Base-by-base conservation (phyloP, 805 yeast genomes). In the Myxozyma udenii region DNA sequence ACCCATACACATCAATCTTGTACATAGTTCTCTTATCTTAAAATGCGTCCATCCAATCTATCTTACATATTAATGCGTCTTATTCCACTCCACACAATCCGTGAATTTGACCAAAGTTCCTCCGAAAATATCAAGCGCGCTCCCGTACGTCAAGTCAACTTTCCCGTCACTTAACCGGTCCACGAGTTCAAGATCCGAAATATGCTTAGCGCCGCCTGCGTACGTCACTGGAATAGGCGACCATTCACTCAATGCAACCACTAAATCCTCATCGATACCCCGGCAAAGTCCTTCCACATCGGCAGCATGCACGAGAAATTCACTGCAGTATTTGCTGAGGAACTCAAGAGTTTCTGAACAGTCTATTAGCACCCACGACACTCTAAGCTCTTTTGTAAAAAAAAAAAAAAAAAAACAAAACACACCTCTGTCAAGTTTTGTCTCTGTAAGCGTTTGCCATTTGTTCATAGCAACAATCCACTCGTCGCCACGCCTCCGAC, bases 391-490 rank as follows among this genome's bases (percentile, higher is more conserved):
- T 6, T 42, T n/a, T 5, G 7, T 28, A 6, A 14, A 19, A 19
- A 36, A 4, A 18, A 18, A 18, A 5, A 5, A 6, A 18, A n/a
- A 30, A 7, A 9, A 14, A 9, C 9, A 9, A 4, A 16, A 21
- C 46, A 19, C 37, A 55, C 60, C 54, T 44, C 68, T 66, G 44
- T 73, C 73, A 48, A 93, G 72, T 49, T 71, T 76, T 41, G 82
- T 75, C 36, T 76, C 76, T 0, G 99, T 93, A 25, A 90, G 69
- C 0, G 90, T 85, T 67, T 90, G 97, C 99, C 99, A 93, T 68
- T 89, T 85, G 70, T 93, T 90, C 81, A 89, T 93, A 1, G 98
- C 96, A n/a, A 93, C 98, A 32, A 84, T 77, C 98, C 98, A 93
- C 41, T 73, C 67, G 16, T 55, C 64, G 1, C 66, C 70, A 46